Evolutionary conservation across 2,329 filamentous ascomycete genomes (phyloP).

Genomic region (Pseudofabraea citricarpa): DNA sequence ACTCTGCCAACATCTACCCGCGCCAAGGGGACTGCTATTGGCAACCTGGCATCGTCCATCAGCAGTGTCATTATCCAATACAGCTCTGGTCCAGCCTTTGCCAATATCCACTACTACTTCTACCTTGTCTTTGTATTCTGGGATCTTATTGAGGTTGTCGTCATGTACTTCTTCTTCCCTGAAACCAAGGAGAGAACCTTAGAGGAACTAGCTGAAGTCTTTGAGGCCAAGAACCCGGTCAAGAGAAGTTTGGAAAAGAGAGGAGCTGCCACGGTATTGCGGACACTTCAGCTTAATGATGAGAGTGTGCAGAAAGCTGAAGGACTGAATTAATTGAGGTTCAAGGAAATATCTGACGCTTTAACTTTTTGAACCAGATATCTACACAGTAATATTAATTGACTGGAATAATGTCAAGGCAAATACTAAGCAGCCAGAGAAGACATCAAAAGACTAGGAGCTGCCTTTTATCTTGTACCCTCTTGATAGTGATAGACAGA

Average conservation of each 20-base stretch:
- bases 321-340: neutral
- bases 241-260: conserved; percentile 30
- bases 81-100: conserved; percentile 31
- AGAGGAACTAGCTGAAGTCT: conserved; percentile 49
- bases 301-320: conserved; percentile 20
- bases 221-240: conserved; percentile 43
- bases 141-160: conserved; percentile 30
- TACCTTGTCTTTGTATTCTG: conserved; percentile 27
- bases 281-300: conserved; percentile 30
- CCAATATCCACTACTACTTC: conserved; percentile 32
- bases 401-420: no score
- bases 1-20: conserved; percentile 39
- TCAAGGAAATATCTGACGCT: no score
- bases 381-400: no score
- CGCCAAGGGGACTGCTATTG: conserved; percentile 36
- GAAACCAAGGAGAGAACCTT: conserved; percentile 51
- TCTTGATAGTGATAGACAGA: no score
- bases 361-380: no score
- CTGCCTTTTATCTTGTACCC: no score
- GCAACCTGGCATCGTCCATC: conserved; percentile 35
- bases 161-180: conserved; percentile 47
- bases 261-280: conserved; percentile 37
- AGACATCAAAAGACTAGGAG: no score
- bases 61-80: conserved; percentile 32
- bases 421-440: no score